Percentiles rank a stretch among this genome's conserved stretches.
Conservation (phyloP, 345 rosid species). For the Cochlearia excelsa region DNA sequence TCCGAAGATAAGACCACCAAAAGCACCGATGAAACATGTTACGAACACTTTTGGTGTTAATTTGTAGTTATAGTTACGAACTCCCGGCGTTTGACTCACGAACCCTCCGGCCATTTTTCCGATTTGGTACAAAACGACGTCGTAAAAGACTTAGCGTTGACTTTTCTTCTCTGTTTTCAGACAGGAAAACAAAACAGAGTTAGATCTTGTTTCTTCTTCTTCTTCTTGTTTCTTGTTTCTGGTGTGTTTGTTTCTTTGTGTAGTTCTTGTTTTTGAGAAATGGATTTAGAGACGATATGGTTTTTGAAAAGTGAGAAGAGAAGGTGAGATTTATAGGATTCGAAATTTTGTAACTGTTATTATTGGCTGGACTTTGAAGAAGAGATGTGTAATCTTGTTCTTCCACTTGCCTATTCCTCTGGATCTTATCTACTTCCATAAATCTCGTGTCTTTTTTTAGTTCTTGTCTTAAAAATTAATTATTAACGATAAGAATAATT, state of each 20-base stretch:
- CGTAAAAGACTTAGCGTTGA: slow-evolving; percentile 22
- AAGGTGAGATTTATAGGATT: slow-evolving; percentile 31
- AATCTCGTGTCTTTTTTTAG: slow-evolving; percentile 38
- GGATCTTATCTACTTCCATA: slow-evolving; percentile 34
- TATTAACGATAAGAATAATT: no score
- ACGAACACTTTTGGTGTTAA: slow-evolving; percentile 55
- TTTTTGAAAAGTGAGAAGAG: slow-evolving; percentile 15
- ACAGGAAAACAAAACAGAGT: slow-evolving; percentile 22
- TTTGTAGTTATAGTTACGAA: slow-evolving; percentile 45
- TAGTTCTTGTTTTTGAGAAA: slow-evolving; percentile 13
- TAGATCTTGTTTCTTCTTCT: slow-evolving; percentile 21
- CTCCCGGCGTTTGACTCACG: slow-evolving; percentile 36
- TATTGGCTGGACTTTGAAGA: slow-evolving; percentile 28
- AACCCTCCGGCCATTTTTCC: slow-evolving; percentile 50
- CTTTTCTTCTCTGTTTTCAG: slow-evolving; percentile 18
- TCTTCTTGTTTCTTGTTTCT: neutral
- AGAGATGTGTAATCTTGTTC: slow-evolving; percentile 22
- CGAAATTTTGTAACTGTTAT: neutral
- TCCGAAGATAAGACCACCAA: slow-evolving; percentile 84
- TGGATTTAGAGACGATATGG: slow-evolving; percentile 9
- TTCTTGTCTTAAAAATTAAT: neutral
- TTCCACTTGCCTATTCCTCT: slow-evolving; percentile 32
- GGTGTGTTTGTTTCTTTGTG: neutral
- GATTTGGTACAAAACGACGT: slow-evolving; percentile 23
- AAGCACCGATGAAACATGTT: slow-evolving; percentile 74